These are phyloP conservation scores for Phalaenopsis hybrid DNA, from an alignment of 116 monocot species.

Conservation along the genomic window DNA sequence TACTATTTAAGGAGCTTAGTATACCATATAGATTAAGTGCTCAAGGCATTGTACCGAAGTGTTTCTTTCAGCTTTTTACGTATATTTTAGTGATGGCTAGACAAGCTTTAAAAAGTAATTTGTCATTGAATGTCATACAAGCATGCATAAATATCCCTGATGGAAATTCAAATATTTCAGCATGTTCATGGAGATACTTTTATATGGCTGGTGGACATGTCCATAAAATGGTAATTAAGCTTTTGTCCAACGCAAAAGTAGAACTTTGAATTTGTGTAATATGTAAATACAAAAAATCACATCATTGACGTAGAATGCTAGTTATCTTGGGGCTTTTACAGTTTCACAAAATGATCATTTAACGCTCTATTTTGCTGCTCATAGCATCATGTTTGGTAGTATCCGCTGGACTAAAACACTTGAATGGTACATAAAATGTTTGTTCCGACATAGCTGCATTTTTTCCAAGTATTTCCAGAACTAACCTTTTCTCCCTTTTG, in stretches of 20 bases:
- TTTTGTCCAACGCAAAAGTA: neutral
- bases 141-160: too few species aligned
- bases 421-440: neutral
- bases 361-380: neutral
- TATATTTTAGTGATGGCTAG: neutral
- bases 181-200: too few species aligned
- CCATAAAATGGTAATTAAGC: neutral
- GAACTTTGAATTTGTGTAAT: neutral
- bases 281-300: too few species aligned
- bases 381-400: neutral
- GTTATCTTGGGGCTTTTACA: neutral
- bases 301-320: neutral
- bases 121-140: neutral
- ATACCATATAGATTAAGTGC: too few species aligned
- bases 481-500: neutral
- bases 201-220: neutral
- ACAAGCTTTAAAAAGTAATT: neutral
- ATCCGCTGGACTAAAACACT: neutral
- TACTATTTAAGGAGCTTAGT: neutral
- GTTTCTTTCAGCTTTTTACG: neutral
- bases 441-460: neutral
- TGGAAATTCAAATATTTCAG: too few species aligned
- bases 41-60: neutral
- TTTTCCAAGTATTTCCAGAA: neutral
- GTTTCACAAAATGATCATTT: neutral